A percentile compares a stretch with the other conserved stretches of the same genome.
These are phyloP conservation scores for Penicillium sp. DNA, from an alignment of 2,329 filamentous ascomycete genomes.

Conservation along the genomic window DNA sequence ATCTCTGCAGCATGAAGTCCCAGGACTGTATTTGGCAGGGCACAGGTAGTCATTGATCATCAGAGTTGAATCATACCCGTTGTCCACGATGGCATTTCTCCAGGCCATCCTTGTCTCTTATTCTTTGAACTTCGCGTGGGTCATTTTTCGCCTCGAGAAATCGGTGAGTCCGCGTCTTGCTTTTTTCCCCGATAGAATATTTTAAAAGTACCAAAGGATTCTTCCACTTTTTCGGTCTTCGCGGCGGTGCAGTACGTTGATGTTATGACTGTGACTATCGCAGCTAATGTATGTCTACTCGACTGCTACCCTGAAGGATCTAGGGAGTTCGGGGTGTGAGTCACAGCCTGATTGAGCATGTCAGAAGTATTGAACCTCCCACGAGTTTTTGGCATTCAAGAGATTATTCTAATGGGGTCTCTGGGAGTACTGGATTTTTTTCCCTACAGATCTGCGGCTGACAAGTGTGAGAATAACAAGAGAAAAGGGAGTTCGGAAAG, in stretches of 20 bases:
- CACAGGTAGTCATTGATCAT: constrained; percentile 37
- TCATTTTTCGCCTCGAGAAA: constrained; percentile 45
- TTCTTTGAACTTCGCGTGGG: constrained; percentile 38
- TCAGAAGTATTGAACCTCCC: constrained; percentile 37
- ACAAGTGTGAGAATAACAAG: constrained; percentile 30
- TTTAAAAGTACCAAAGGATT: constrained; percentile 27
- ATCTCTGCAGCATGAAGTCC: constrained; percentile 23
- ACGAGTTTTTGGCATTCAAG: constrained; percentile 43
- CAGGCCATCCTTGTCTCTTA: constrained; percentile 32
- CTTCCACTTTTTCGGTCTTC: constrained; percentile 54
- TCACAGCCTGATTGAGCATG: constrained; percentile 52
- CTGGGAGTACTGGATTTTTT: constrained; percentile 27
- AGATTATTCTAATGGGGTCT: constrained; percentile 34
- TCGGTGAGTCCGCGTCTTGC: constrained; percentile 35
- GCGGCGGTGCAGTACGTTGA: constrained; percentile 54
- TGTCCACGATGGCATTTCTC: too few relatives aligned
- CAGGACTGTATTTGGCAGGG: constrained; percentile 32
- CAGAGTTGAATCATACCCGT: constrained; percentile 25
- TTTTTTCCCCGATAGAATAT: background rate
- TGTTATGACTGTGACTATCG: constrained; percentile 51
- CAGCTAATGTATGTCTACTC: constrained; percentile 48
- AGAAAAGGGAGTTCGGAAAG: constrained; percentile 21
- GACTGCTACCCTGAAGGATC: constrained; percentile 49
- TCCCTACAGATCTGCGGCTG: constrained; percentile 34
- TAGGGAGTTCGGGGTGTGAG: constrained; percentile 38